Evolutionary conservation across 306 rosid genomes (phyloP), one percentile per base, ranked within the genome.

Genomic region (Sophora flavescens): DNA sequence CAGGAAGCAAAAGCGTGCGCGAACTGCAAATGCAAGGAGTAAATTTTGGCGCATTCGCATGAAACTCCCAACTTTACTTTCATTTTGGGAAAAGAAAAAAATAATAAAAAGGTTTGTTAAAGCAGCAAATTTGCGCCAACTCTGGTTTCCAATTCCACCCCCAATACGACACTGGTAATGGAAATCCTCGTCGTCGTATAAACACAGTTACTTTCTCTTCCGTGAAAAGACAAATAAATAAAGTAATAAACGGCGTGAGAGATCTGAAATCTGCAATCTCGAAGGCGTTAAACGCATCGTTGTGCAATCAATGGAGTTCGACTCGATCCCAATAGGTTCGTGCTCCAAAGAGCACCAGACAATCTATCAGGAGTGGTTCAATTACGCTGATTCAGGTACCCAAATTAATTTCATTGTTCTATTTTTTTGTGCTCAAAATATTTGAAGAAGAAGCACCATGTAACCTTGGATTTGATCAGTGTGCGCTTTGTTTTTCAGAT

Each of bases 301-400:
- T 59, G 22, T 67, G 53, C 11, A 16, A 15, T 35, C 64, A n/a
- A 95, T 95, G 99, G 98, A 95, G 81, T 84, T 95, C 86, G 89
- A 76, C 62, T 66, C 97, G 16, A 68, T 77, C 54, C 87, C 97
- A 59, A 63, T 92, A 53, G 84, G 82, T 80, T 80, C 97, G 6
- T 91, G 97, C 83, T 92, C 98, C 60, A 87, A 86, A 79, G 97
- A 89, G 59, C 86, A 91, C 78, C 92, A 84, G 63, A 63, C 71
- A 35, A 84, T 89, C 74, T 95, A 92, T 17, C 89, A 69, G 68
- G 86, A 89, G 8, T 95, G 99, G 99, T 95, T 95, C 74, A 75
- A 57, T 61, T 68, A 5, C 74, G 99, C 97, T 12, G 99, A 95
- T 91, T 79, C 96, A 64, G 99, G 97, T 92, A 22, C 16, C 4